Conservation (phyloP, 78 protist species). For the Dictyostelium purpureum region DNA sequence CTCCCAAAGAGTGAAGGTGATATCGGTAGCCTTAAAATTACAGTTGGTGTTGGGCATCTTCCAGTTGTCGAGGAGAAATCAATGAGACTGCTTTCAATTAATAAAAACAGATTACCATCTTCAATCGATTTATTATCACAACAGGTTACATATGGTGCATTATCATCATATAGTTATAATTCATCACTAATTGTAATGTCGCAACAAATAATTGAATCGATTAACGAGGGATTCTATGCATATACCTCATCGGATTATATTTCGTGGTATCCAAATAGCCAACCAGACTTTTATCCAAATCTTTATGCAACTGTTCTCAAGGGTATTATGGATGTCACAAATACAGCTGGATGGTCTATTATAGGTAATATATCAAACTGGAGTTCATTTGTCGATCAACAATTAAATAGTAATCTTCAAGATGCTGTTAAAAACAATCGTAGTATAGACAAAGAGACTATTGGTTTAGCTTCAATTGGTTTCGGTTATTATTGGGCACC, state of each 20-base stretch:
- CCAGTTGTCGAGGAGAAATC: slow-evolving; percentile 44
- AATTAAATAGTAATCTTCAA: not conserved
- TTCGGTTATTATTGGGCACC: slow-evolving; percentile 77
- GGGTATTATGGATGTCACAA: not conserved
- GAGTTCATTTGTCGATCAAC: slow-evolving; percentile 1
- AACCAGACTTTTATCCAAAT: slow-evolving; percentile 22
- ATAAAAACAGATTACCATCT: slow-evolving; percentile 4
- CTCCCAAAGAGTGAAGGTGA: slow-evolving; percentile 28
- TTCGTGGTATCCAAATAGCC: slow-evolving; percentile 34
- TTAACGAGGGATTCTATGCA: not conserved
- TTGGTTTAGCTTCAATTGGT: slow-evolving; percentile 47
- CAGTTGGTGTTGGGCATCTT: slow-evolving; percentile 49
- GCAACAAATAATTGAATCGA: slow-evolving; percentile 4
- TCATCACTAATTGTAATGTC: slow-evolving; percentile 18
- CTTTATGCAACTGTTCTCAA: slow-evolving; percentile 19
- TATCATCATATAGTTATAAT: slow-evolving; percentile 32
- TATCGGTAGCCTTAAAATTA: slow-evolving; percentile 23
- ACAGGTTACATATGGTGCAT: slow-evolving; percentile 65
- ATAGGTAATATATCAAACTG: not conserved
- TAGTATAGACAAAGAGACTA: slow-evolving; percentile 16
- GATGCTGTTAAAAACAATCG: not conserved
- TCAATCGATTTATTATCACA: slow-evolving; percentile 54
- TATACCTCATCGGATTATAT: not conserved
- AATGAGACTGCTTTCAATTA: not conserved
- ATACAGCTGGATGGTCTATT: slow-evolving; percentile 45